Evolutionary conservation across 1,139 yeast genomes (phyloP).

Genomic region (Pichia inconspicua): DNA sequence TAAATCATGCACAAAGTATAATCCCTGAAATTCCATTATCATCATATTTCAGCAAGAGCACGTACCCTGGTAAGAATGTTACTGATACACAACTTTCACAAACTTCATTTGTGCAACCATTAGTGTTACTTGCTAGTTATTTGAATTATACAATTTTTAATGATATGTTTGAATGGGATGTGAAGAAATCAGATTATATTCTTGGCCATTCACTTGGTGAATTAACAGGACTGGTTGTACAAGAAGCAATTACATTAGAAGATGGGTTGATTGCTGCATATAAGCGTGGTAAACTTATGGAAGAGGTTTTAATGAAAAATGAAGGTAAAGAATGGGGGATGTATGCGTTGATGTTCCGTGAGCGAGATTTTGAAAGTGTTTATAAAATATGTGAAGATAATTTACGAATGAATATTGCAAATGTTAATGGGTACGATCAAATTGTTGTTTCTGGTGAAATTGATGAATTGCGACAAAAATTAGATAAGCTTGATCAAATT

Average conservation of each 20-base stretch:
- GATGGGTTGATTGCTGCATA: conserved; percentile 24
- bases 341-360: conserved; percentile 26
- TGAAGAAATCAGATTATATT: conserved; percentile 19
- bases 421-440: conserved; percentile 30
- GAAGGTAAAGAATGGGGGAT: conserved; percentile 21
- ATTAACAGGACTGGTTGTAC: conserved; percentile 25
- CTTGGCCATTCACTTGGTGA: conserved; percentile 34
- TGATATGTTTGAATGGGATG: conserved; percentile 17
- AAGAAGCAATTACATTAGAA: conserved; percentile 21
- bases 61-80: conserved; percentile 2
- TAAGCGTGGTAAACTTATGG: conserved; percentile 29
- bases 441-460: conserved; percentile 28
- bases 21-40: conserved; percentile 7
- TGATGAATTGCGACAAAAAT: conserved; percentile 12
- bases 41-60: conserved; percentile 3
- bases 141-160: conserved; percentile 19
- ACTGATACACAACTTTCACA: conserved; percentile 12
- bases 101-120: conserved; percentile 30
- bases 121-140: conserved; percentile 25
- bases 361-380: conserved; percentile 20
- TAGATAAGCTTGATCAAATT: conserved; percentile 12
- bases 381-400: conserved; percentile 12
- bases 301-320: conserved; percentile 9
- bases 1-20: conserved; percentile 3
- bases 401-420: conserved; percentile 23